Base-by-base conservation (phyloP, 306 rosid genomes). In the Sicyos edulis region DNA sequence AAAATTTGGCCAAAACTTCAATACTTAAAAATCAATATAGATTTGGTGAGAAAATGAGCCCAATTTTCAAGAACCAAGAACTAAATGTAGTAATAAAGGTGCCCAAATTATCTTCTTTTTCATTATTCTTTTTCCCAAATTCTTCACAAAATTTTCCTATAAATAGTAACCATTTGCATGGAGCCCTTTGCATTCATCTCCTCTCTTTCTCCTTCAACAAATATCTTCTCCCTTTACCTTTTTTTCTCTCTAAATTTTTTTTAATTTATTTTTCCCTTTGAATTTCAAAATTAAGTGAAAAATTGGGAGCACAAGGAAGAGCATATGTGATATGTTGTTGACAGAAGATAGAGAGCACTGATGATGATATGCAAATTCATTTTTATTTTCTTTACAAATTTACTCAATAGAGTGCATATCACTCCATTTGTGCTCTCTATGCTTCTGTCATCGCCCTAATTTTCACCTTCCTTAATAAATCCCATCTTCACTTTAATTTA, bases 331-430 rank as follows among this genome's bases (percentile, higher is more conserved):
- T 42, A n/a, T 80, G 88, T 61, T 80, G 96, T 85, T 92, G 98
- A 92, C 96, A 90, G 98, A 92, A 92, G 98, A 92, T 92, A 92
- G 98, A 92, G 98, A 90, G 98, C 98, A 92, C 98, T 80, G 96
- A 92, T 82, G 88, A 77, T 80, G 86, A 80, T 52, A 73, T 85
- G 84, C 86, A 75, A 75, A 37, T 2, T 15, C 9, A 0, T 20
- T 57, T 10, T 21, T 21, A 40, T 40, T 3, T 22, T 57, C 1
- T 20, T 21, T 20, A 21, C 34, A 56, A 21, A 10, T 56, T 56
- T 21, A 10, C 40, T 26, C 8, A 32, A 0, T 6, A 20, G 0
- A 24, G 19, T 77, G 88, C 84, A 80, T 78, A 78, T 82, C 84
- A 56, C 71, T 82, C 79, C 81, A 65, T 84, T 85, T 85, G 86